Evolutionary conservation across 768 basidiomycete genomes (phyloP).

Genomic region (Leucocoprinus birnbaumii): DNA sequence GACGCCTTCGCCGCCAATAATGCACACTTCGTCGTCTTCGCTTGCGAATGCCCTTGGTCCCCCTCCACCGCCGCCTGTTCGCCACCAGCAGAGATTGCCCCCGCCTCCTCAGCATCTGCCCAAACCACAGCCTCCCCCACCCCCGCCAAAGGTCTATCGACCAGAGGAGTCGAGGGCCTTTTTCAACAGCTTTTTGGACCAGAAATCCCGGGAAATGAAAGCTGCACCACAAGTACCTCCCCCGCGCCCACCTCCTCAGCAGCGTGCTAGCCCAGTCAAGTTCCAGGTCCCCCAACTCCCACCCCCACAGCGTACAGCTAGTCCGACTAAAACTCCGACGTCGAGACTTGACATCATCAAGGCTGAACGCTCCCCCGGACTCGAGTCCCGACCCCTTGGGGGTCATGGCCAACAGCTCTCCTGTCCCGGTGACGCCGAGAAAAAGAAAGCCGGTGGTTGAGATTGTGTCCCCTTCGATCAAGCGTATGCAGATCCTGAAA

Average conservation of each 20-base stretch:
- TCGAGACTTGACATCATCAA: conserved; percentile 12
- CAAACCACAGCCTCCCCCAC: conserved; percentile 5
- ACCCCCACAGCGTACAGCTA: background rate
- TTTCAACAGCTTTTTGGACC: conserved; percentile 64
- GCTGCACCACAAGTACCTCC: conserved; percentile 16
- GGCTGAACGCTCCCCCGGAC: conserved; percentile 20
- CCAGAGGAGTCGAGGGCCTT: conserved; percentile 62
- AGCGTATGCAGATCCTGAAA: conserved; percentile 43
- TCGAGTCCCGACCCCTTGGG: conserved; percentile 61
- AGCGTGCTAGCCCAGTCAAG: background rate
- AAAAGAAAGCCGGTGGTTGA: conserved; percentile 68
- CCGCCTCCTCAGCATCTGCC: conserved; percentile 1
- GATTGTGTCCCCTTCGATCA: conserved; percentile 59
- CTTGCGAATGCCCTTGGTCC: conserved; percentile 68
- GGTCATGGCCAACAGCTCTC: conserved; percentile 27
- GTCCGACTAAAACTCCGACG: conserved; percentile 8
- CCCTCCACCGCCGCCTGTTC: conserved; percentile 10
- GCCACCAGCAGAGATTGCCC: conserved; percentile 8
- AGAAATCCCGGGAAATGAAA: conserved; percentile 45
- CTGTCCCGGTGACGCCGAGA: conserved; percentile 48
- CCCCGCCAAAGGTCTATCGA: conserved; percentile 31
- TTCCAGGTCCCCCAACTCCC: background rate
- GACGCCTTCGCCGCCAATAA: conserved; percentile 68
- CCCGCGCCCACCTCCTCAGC: conserved; percentile 22
- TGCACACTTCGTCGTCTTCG: conserved; percentile 68